phyloP scores from a whole-genome alignment of 2,329 filamentous ascomycete species.

The Fusarium sublunatum region DNA sequence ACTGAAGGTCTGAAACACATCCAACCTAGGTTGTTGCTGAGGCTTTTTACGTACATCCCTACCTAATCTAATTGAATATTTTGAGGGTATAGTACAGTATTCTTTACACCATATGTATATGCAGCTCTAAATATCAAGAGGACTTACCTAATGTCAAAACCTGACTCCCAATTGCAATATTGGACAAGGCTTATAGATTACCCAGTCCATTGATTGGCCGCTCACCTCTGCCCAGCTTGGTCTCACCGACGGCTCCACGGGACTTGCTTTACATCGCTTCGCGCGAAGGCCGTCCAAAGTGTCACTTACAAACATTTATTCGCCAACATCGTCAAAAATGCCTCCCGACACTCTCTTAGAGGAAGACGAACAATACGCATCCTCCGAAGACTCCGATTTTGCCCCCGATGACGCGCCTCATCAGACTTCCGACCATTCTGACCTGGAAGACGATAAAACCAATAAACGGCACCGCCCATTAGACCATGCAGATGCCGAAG shows the following conservation, averaged over 20 bases:
- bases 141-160: no score
- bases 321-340: constrained; percentile 52
- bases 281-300: no score
- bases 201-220: constrained; percentile 34
- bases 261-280: constrained; percentile 7
- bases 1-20: no score
- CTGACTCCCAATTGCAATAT: no score
- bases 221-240: constrained; percentile 17
- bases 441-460: constrained; percentile 56
- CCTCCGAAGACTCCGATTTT: constrained; percentile 80
- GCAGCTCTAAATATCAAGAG: no score
- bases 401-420: constrained; percentile 67
- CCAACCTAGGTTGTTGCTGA: no score
- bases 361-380: constrained; percentile 71
- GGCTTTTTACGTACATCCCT: no score
- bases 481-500: constrained; percentile 48
- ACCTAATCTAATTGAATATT: no score
- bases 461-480: constrained; percentile 42
- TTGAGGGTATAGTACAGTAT: no score
- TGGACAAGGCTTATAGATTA: background rate
- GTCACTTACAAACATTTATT: constrained; percentile 3
- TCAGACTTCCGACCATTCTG: constrained; percentile 62
- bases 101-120: no score
- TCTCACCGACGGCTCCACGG: constrained; percentile 18
- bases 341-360: constrained; percentile 55